These are phyloP conservation scores for Aegilops speltoides DNA, from an alignment of 176 grass and related monocot species.

Conservation along the genomic window DNA sequence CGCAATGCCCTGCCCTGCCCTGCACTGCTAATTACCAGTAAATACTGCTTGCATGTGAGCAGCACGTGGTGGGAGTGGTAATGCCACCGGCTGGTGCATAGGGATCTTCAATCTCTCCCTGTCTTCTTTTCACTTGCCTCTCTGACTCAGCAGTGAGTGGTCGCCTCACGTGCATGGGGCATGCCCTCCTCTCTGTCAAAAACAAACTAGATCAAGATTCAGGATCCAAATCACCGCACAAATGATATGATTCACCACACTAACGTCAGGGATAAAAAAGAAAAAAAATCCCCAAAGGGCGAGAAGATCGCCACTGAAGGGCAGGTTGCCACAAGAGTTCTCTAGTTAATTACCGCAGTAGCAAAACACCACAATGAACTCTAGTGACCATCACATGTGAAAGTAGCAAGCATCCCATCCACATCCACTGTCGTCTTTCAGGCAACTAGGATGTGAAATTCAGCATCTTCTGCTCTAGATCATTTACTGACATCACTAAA, in stretches of 20 bases:
- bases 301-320: background rate
- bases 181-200: conserved; percentile 40
- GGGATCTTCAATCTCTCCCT: conserved; percentile 50
- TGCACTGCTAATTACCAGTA: conserved; percentile 19
- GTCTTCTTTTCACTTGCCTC: conserved; percentile 26
- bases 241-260: background rate
- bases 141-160: conserved; percentile 32
- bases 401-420: conserved; percentile 3
- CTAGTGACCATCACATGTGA: conserved; percentile 1
- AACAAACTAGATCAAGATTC: conserved; percentile 39
- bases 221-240: conserved; percentile 33
- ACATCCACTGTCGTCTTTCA: background rate
- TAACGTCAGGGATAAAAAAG: background rate
- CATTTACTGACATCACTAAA: background rate
- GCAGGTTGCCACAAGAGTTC: conserved; percentile 3
- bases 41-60: conserved; percentile 42
- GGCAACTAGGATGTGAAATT: conserved; percentile 18
- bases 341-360: background rate
- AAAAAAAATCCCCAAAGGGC: background rate
- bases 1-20: background rate
- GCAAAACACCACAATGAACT: background rate
- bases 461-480: background rate
- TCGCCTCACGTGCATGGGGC: conserved; percentile 40
- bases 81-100: conserved; percentile 35
- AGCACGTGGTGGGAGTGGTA: conserved; percentile 39